Evolutionary conservation across 805 yeast species (phyloP).

Genomic region (Candida orba): DNA sequence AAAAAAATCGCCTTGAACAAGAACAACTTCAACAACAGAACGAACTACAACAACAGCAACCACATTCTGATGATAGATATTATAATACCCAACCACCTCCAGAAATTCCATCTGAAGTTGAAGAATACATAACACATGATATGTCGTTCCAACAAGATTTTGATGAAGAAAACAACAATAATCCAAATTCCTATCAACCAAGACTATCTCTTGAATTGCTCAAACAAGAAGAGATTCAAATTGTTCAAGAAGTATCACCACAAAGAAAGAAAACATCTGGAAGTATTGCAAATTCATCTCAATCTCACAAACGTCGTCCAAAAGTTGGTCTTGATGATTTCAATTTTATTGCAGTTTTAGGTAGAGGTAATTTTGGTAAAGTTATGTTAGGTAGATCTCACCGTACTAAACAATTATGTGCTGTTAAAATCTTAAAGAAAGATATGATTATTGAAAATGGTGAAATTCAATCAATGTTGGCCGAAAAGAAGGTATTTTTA

Average conservation of each 20-base stretch:
- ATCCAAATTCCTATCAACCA: not conserved
- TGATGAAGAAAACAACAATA: slow-evolving; percentile 3
- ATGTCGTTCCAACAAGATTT: slow-evolving; percentile 14
- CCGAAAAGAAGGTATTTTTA: slow-evolving; percentile 87
- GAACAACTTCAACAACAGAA: too few species aligned
- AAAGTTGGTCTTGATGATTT: slow-evolving; percentile 92
- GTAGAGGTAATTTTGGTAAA: slow-evolving; percentile 98
- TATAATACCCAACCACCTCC: slow-evolving; percentile 10
- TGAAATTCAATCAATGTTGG: slow-evolving; percentile 90
- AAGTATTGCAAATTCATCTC: slow-evolving; percentile 12
- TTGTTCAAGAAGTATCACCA: not conserved
- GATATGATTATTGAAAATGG: slow-evolving; percentile 93
- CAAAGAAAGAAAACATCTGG: slow-evolving; percentile 7
- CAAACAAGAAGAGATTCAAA: slow-evolving; percentile 1
- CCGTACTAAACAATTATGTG: slow-evolving; percentile 74
- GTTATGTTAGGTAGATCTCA: slow-evolving; percentile 96
- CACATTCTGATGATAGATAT: slow-evolving; percentile 13
- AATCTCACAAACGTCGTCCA: slow-evolving; percentile 37
- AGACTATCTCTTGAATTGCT: slow-evolving; percentile 1
- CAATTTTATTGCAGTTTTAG: slow-evolving; percentile 87
- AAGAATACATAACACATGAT: slow-evolving; percentile 9
- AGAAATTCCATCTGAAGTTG: slow-evolving; percentile 7
- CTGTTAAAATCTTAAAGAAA: slow-evolving; percentile 93
- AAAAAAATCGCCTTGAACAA: not conserved
- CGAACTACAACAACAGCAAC: slow-evolving; percentile 5